Conservation (phyloP, 306 rosid genomes). For the Psophocarpus tetragonolobus region DNA sequence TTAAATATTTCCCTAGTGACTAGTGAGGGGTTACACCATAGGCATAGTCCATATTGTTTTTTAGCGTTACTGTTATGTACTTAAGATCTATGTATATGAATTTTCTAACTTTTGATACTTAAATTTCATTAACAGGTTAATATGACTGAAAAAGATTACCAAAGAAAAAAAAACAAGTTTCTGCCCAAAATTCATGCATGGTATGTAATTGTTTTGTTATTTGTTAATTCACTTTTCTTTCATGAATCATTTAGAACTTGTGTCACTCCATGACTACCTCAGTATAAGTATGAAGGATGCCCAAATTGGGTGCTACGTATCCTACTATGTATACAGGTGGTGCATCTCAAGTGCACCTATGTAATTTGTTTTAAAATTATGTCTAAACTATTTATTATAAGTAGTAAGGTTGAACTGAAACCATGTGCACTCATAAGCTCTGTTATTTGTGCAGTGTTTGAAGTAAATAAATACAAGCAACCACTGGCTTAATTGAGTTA, state of each 20-base stretch:
- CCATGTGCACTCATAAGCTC: background rate
- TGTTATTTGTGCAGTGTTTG: background rate
- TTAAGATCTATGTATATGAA: slow-evolving; percentile 2
- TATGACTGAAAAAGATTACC: slow-evolving; percentile 97
- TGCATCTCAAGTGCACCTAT: slow-evolving; percentile 8
- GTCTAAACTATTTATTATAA: background rate
- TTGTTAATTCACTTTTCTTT: background rate
- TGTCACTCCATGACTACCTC: slow-evolving; percentile 7
- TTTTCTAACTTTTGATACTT: slow-evolving; percentile 16
- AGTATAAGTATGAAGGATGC: background rate
- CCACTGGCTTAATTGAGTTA: background rate
- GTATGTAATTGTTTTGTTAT: slow-evolving; percentile 42
- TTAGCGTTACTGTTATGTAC: background rate
- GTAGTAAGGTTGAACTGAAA: background rate
- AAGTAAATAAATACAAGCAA: background rate
- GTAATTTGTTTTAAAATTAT: background rate
- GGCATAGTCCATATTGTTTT: background rate
- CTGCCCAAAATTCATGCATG: slow-evolving; percentile 98
- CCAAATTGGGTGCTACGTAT: slow-evolving; percentile 9
- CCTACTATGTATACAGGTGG: background rate
- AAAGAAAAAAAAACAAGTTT: slow-evolving; percentile 96
- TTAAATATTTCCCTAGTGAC: background rate
- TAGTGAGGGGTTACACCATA: background rate
- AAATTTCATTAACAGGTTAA: slow-evolving; percentile 69
- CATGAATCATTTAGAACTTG: background rate